Base-by-base conservation (phyloP, 768 basidiomycete species). In the Strobilomyces dryophilus region DNA sequence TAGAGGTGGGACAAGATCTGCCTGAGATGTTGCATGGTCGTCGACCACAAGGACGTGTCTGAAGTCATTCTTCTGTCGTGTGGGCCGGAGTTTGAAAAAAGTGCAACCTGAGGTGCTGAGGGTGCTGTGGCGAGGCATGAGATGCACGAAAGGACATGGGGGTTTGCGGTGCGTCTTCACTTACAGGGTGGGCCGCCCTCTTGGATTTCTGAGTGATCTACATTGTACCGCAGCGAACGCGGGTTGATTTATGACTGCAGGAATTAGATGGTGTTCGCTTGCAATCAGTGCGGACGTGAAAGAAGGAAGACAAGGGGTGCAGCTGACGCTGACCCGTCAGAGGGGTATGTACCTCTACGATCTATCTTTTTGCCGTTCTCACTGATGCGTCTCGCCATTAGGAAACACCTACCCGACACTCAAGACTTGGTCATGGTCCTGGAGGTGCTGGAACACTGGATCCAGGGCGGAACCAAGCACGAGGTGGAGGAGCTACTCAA, bases 151-250 rank as follows among this genome's bases (percentile, higher is more conserved):
- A 41, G 18, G 26, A 49, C 41, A 15, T 24, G 49, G 51, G n/a
- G 41, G 41, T 35, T 37, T 40, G 47, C 53, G 47, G 46, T 17
- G 29, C 2, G 26, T 24, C n/a, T 47, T 46, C 31, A 77, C 84
- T 69, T 67, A 91, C 91, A 61, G 89, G 89, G 61, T 86, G 79
- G 58, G 80, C 79, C 64, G 82, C 82, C 75, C 84, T 87, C 83
- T 89, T 92, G 45, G 88, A 82, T 77, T 87, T 87, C 71, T 85
- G 85, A 63, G 83, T 77, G 73, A 94, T 92, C 82, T 87, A 92
- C 92, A 94, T 94, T 63, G 56, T 72, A 79, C 80, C 79, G 74
- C 76, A 78, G 76, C 71, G 55, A 71, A 61, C 71, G 75, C 78
- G 73, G 66, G 51, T 47, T 60, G 44, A 53, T 55, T 29, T 37